Conservation (phyloP, 148 eudicot species). For the Dysphania ambrosioides region DNA sequence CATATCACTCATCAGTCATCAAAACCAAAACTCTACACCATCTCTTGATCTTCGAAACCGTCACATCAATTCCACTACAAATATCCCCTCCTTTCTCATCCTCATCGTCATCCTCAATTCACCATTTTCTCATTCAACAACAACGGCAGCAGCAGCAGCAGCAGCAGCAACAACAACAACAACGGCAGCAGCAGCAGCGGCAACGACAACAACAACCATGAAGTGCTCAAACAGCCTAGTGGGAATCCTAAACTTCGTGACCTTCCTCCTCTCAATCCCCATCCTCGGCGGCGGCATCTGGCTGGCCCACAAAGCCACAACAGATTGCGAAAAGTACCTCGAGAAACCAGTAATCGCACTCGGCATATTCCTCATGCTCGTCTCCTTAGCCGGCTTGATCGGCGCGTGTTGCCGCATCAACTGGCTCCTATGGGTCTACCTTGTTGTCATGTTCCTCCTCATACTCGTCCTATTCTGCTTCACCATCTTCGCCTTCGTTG, state of each 20-base stretch:
- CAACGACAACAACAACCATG: constrained; percentile 19
- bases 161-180: neutral
- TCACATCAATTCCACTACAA: neutral
- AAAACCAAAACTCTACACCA: too few relatives aligned
- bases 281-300: constrained; percentile 71
- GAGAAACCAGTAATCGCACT: constrained; percentile 55
- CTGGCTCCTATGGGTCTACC: constrained; percentile 81
- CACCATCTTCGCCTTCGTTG: constrained; percentile 81
- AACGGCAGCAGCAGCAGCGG: too few relatives aligned
- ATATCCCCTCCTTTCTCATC: too few relatives aligned
- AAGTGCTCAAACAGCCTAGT: constrained; percentile 50
- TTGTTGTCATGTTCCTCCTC: constrained; percentile 71
- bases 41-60: constrained; percentile 1
- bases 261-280: constrained; percentile 71
- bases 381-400: constrained; percentile 68
- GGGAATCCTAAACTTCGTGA: constrained; percentile 60
- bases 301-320: constrained; percentile 53
- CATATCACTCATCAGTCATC: too few relatives aligned
- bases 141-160: too few relatives aligned
- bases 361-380: constrained; percentile 62
- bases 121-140: neutral
- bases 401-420: constrained; percentile 79
- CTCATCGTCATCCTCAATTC: neutral
- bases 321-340: constrained; percentile 71
- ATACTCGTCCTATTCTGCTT: constrained; percentile 57